Percentiles rank a stretch among this genome's conserved stretches.
These are phyloP conservation scores for Ganoderma multipileum DNA, from an alignment of 1,284 basidiomycete species.

Conservation along the genomic window DNA sequence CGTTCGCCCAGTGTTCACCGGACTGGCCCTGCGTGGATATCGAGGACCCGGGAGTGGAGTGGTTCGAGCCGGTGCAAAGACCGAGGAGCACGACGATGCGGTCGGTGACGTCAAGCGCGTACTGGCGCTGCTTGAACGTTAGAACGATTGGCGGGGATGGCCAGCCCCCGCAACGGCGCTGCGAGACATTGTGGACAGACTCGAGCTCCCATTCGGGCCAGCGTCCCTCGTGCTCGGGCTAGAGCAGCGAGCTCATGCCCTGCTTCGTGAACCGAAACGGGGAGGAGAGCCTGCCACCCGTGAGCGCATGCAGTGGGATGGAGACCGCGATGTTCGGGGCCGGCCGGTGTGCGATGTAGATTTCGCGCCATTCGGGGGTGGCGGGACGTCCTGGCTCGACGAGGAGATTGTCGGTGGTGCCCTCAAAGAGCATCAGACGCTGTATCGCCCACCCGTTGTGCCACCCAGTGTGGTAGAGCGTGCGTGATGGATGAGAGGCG, in stretches of 20 bases:
- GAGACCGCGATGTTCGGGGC: neutral
- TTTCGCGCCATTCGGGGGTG: neutral
- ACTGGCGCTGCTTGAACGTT: neutral
- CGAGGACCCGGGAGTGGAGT: neutral
- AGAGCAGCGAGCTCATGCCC: neutral
- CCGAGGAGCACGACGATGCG: conserved; percentile 2
- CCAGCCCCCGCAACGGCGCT: neutral
- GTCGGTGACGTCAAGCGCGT: neutral
- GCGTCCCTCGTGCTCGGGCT: neutral
- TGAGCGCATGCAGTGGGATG: neutral
- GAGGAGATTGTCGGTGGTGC: neutral
- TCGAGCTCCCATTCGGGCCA: neutral
- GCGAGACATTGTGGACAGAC: neutral
- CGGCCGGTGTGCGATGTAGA: neutral
- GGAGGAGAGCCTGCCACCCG: neutral
- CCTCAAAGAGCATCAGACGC: neutral
- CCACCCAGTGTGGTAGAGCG: conserved; percentile 2
- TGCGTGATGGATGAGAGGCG: neutral
- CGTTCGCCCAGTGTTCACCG: neutral
- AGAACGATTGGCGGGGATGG: neutral
- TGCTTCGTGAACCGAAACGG: neutral
- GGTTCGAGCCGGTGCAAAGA: neutral
- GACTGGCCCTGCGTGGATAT: neutral
- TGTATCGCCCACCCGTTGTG: conserved; percentile 1
- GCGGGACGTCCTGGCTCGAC: neutral